Percentiles rank a stretch among this genome's conserved stretches.
These are phyloP conservation scores for Clarireedia paspali DNA, from an alignment of 2,329 filamentous ascomycete genomes.

Conservation along the genomic window DNA sequence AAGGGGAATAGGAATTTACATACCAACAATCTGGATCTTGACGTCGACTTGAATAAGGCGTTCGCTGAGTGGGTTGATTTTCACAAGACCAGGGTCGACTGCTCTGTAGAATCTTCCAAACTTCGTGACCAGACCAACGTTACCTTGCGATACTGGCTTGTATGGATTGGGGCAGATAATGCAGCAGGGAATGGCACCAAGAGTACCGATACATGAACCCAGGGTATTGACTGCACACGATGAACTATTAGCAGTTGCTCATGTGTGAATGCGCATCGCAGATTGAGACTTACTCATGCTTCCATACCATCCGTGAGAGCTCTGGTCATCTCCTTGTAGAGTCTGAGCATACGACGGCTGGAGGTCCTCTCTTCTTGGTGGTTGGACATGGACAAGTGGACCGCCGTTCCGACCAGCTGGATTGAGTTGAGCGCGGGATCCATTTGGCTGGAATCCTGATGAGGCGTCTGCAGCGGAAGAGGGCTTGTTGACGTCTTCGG, in stretches of 20 bases:
- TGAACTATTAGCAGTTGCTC: not conserved
- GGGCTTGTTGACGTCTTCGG: not conserved
- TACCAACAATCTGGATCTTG: constrained; percentile 91
- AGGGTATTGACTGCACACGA: constrained; percentile 55
- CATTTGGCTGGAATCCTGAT: constrained; percentile 3
- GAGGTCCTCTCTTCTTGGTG: constrained; percentile 73
- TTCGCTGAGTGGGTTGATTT: constrained; percentile 94
- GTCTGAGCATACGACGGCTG: constrained; percentile 62
- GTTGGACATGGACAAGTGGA: constrained; percentile 63
- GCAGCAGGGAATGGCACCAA: constrained; percentile 87
- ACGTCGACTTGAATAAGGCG: constrained; percentile 87
- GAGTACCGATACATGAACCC: constrained; percentile 65
- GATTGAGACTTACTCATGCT: constrained; percentile 58
- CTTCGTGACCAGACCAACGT: constrained; percentile 91
- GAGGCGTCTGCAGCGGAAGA: not conserved
- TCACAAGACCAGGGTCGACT: constrained; percentile 92
- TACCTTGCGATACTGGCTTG: constrained; percentile 85
- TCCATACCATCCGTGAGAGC: constrained; percentile 81
- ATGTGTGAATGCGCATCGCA: not conserved
- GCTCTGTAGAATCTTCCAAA: constrained; percentile 93
- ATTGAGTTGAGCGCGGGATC: constrained; percentile 13
- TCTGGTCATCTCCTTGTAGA: constrained; percentile 57
- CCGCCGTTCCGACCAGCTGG: constrained; percentile 23
- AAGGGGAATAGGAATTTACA: constrained; percentile 18
- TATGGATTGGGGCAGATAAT: constrained; percentile 91